Evolutionary conservation across 768 basidiomycete genomes (phyloP).

Genomic region (Suillus sp.): DNA sequence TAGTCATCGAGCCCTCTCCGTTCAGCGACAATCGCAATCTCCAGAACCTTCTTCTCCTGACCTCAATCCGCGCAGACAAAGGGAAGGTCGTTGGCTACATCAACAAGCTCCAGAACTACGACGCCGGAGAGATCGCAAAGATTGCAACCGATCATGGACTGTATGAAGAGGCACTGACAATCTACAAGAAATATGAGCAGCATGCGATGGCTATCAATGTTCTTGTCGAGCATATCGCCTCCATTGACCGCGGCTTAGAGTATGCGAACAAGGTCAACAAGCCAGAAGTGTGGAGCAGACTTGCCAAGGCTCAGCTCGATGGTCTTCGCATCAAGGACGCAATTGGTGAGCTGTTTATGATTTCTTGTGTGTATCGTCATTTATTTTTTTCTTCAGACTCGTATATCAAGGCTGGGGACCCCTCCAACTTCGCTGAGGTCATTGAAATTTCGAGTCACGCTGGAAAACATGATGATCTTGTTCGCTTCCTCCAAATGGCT

Average conservation of each 20-base stretch:
- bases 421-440: constrained; percentile 91
- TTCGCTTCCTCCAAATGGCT: constrained; percentile 98
- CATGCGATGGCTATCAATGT: constrained; percentile 97
- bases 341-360: constrained; percentile 63
- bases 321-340: constrained; percentile 98
- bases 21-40: constrained; percentile 98
- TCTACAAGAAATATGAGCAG: constrained; percentile 97
- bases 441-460: constrained; percentile 95
- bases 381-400: constrained; percentile 60
- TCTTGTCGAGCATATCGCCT: constrained; percentile 97
- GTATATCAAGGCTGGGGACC: constrained; percentile 96
- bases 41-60: constrained; percentile 92
- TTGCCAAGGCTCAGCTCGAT: constrained; percentile 99
- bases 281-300: constrained; percentile 95
- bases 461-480: constrained; percentile 90
- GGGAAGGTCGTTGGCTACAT: constrained; percentile 98
- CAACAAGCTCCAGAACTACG: constrained; percentile 95
- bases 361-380: background rate
- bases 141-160: constrained; percentile 96
- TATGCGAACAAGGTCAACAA: constrained; percentile 96
- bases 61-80: constrained; percentile 96
- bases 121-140: constrained; percentile 90
- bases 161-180: constrained; percentile 94
- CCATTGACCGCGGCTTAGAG: constrained; percentile 93
- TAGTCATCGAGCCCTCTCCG: constrained; percentile 94